Evolutionary conservation across 179 eudicot genomes (phyloP).

Genomic region (Sideroxylon spinosum): DNA sequence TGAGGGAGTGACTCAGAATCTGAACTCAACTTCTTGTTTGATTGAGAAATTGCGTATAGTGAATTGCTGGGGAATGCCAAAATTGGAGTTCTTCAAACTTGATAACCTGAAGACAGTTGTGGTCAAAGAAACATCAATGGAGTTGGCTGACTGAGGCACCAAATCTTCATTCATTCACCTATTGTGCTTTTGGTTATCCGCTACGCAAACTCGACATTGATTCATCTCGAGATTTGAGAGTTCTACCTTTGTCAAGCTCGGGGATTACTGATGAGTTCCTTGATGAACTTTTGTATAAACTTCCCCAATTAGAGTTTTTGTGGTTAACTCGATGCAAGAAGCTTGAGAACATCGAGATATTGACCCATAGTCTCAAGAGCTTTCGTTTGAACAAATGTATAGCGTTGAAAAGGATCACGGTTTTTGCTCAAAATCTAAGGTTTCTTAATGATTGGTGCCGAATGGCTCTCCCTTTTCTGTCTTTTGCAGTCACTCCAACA

Average conservation of each 20-base stretch:
- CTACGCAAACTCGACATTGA: not conserved
- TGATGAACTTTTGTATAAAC: slow-evolving; percentile 10
- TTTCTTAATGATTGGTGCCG: too few relatives aligned
- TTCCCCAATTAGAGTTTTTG: slow-evolving; percentile 25
- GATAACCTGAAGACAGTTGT: too few relatives aligned
- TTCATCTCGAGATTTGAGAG: slow-evolving; percentile 19
- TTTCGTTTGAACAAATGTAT: slow-evolving; percentile 11
- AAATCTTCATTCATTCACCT: too few relatives aligned
- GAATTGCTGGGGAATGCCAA: too few relatives aligned
- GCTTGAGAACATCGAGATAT: slow-evolving; percentile 17
- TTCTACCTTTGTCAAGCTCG: slow-evolving; percentile 19
- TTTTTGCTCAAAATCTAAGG: slow-evolving; percentile 1
- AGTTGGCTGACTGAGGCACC: too few relatives aligned
- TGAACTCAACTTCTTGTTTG: too few relatives aligned
- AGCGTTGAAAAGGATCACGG: slow-evolving; percentile 12
- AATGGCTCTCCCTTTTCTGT: too few relatives aligned
- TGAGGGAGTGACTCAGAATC: too few relatives aligned
- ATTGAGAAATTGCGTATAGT: too few relatives aligned
- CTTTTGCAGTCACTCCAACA: too few relatives aligned
- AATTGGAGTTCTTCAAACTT: too few relatives aligned
- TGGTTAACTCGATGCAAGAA: slow-evolving; percentile 14
- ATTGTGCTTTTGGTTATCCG: not conserved
- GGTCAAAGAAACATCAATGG: too few relatives aligned
- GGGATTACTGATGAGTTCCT: slow-evolving; percentile 12
- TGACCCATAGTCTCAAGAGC: slow-evolving; percentile 19